phyloP scores from a whole-genome alignment of 176 grass and related monocot species.

The Chrysopogon serrulatus region DNA sequence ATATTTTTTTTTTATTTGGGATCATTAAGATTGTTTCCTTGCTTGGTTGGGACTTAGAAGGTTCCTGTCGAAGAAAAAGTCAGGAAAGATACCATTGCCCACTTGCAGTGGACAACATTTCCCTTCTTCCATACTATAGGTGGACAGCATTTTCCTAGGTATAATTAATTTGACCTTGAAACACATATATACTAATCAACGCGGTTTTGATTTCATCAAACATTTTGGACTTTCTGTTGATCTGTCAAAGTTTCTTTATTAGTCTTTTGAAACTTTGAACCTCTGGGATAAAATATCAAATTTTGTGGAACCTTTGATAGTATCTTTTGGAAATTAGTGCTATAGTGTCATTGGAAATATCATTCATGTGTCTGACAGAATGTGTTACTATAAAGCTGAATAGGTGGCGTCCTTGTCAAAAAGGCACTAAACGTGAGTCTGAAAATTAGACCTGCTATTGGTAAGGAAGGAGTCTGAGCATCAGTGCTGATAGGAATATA shows the following conservation, averaged over 20 bases:
- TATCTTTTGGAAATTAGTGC: background rate
- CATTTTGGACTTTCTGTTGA: conserved; percentile 5
- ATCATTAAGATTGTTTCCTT: background rate
- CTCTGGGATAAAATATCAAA: background rate
- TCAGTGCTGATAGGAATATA: background rate
- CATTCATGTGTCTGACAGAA: background rate
- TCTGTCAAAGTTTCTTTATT: conserved; percentile 5
- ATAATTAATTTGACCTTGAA: conserved; percentile 15
- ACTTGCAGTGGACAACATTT: background rate
- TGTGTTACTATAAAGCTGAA: background rate
- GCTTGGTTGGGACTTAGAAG: background rate
- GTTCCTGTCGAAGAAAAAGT: background rate
- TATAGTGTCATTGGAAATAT: background rate
- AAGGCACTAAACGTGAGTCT: background rate
- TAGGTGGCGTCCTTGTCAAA: conserved; percentile 2
- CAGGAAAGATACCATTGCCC: background rate
- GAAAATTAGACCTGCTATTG: background rate
- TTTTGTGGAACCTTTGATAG: background rate
- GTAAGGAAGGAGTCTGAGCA: conserved; percentile 1
- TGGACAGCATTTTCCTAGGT: conserved; percentile 6
- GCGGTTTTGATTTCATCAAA: conserved; percentile 7
- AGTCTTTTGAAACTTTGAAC: conserved; percentile 11
- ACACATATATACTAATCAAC: conserved; percentile 12
- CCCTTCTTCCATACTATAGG: conserved; percentile 6
- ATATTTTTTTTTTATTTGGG: background rate